phyloP scores from a whole-genome alignment of 2,329 filamentous ascomycete genomes.

The Venturia nashicola region DNA sequence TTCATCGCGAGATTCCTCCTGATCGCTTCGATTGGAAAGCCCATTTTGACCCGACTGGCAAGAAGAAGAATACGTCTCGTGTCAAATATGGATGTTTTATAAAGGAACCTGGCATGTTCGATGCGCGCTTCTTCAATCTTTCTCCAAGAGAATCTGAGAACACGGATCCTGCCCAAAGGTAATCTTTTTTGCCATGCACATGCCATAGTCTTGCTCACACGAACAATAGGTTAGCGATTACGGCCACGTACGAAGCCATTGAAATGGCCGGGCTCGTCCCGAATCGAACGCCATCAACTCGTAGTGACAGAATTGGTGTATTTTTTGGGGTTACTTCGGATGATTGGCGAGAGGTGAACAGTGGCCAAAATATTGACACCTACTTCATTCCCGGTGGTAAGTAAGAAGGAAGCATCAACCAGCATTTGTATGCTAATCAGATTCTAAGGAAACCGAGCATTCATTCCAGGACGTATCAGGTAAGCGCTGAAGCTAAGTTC shows the following conservation, averaged over 20 bases:
- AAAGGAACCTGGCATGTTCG: constrained; percentile 17
- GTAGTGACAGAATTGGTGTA: constrained; percentile 18
- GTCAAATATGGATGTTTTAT: constrained; percentile 18
- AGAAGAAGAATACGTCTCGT: constrained; percentile 11
- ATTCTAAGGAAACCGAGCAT: constrained; percentile 31
- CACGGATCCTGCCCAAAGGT: constrained; percentile 16
- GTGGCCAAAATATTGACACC: constrained; percentile 30
- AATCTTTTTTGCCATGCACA: neutral
- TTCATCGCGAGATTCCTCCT: constrained; percentile 9
- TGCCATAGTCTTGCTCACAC: neutral
- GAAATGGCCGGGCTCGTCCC: constrained; percentile 18
- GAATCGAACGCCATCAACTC: constrained; percentile 19
- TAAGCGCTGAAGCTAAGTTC: neutral
- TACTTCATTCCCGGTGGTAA: constrained; percentile 39
- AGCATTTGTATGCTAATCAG: neutral
- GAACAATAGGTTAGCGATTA: constrained; percentile 14
- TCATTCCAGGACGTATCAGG: constrained; percentile 37
- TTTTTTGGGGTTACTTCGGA: constrained; percentile 23
- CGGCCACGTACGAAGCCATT: constrained; percentile 18
- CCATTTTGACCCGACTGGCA: constrained; percentile 2
- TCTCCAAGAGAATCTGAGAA: constrained; percentile 17
- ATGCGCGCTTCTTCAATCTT: constrained; percentile 20
- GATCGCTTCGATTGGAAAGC: constrained; percentile 5
- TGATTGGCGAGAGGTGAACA: constrained; percentile 19
- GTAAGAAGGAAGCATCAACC: neutral